Evolutionary conservation across 2,329 filamentous ascomycete species (phyloP), one percentile per base, ranked within the genome.

Genomic region (Stemphylium beticola): DNA sequence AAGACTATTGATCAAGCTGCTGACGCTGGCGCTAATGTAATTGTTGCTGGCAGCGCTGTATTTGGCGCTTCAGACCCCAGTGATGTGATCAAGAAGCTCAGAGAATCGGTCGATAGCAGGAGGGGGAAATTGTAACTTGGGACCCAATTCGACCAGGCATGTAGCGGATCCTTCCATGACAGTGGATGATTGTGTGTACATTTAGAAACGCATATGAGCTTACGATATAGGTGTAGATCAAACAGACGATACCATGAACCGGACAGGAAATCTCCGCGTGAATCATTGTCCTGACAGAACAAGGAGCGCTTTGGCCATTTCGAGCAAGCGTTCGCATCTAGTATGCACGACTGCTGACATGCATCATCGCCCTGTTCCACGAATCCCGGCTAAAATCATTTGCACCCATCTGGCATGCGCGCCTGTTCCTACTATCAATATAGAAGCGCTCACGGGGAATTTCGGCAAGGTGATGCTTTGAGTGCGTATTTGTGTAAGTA

Each of bases 21-120:
- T 0, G 92, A 96, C 57, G 95, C 95, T 0, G 95, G 95, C 31
- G 95, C 95, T 50, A 99, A 99, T 69, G 95, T 99, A 53, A 99
- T 99, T 71, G 95, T 99, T 46, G 93, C 95, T 10, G 95, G 95
- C 26, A 96, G 91, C 69, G 95, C 95, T 36, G 92, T 99, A 7
- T 99, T 98, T 77, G 92, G 93, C 32, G 93, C 95, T 15, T 84
- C 92, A 71, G 91, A 96, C 71, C 95, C 95, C 0, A 85, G 85
- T 5, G 89, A 95, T 64, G 92, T 97, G 20, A 97, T 99, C 72
- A 78, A 83, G n/a, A 81, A 90, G 75, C 79, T 99, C 70, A 85
- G 92, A 62, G 85, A 89, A 55, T 85, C 91, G 2, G 93, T 99
- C 3, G 86, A 97, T 49, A 84, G 83, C 68, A 78, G 83, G 58